Percentiles rank a stretch among this genome's conserved stretches.
Evolutionary conservation across 441 rosid species (phyloP).

Genomic region (Geranium incanum): DNA sequence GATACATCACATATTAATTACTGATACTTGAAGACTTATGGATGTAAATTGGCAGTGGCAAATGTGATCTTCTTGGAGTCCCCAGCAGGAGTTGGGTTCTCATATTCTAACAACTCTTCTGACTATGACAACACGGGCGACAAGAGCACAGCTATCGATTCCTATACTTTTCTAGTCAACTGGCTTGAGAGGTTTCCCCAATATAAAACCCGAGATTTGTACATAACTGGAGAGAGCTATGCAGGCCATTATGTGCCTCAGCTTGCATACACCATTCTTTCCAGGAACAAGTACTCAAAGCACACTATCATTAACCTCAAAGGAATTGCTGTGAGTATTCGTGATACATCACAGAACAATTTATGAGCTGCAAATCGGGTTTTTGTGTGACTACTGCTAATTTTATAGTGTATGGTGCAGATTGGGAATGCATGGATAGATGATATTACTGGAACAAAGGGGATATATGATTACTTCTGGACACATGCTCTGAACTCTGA

Average conservation of each 20-base stretch:
- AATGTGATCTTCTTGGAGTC: conserved; percentile 41
- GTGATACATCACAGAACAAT: background rate
- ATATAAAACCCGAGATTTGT: conserved; percentile 29
- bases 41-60: conserved; percentile 27
- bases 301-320: conserved; percentile 29
- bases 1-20: background rate
- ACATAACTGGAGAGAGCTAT: conserved; percentile 37
- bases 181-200: conserved; percentile 40
- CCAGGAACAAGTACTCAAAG: conserved; percentile 19
- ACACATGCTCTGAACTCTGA: conserved; percentile 35
- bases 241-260: conserved; percentile 43
- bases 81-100: conserved; percentile 40
- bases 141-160: conserved; percentile 30
- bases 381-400: background rate
- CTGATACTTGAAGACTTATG: background rate
- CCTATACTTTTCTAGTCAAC: conserved; percentile 34
- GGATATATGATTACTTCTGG: conserved; percentile 32
- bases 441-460: conserved; percentile 10
- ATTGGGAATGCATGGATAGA: conserved; percentile 41
- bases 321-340: conserved; percentile 35
- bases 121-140: conserved; percentile 28
- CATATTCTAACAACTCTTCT: conserved; percentile 31
- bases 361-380: background rate
- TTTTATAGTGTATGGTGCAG: conserved; percentile 19
- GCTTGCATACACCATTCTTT: conserved; percentile 30